A percentile compares a stretch with the other conserved stretches of the same genome.
Conservation (phyloP, 805 yeast species). For the Maudiozyma serrabonitensis region DNA sequence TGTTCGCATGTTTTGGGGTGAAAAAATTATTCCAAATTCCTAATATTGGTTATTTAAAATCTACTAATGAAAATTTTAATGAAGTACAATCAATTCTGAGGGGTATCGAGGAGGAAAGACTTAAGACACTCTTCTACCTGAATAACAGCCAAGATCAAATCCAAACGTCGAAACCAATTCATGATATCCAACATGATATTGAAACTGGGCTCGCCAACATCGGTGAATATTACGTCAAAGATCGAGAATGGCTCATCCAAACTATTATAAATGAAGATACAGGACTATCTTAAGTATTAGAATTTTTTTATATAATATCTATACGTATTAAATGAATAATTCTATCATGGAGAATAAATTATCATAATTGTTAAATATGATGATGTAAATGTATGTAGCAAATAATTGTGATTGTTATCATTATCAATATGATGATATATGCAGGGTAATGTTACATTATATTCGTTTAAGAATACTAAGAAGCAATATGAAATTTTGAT, state of each 20-base stretch:
- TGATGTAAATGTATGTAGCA: not conserved
- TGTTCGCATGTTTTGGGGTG: slow-evolving; percentile 19
- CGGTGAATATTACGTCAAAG: slow-evolving; percentile 12
- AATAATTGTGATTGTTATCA: not conserved
- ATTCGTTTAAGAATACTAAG: not conserved
- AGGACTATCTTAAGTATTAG: slow-evolving; percentile 3
- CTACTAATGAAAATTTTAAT: not conserved
- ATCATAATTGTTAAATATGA: not conserved
- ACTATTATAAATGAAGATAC: slow-evolving; percentile 22
- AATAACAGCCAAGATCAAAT: slow-evolving; percentile 5
- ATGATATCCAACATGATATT: slow-evolving; percentile 3
- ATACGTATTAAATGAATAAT: not conserved
- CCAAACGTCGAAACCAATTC: slow-evolving; percentile 4
- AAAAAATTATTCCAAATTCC: slow-evolving; percentile 6
- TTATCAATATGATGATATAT: not conserved
- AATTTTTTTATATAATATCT: not conserved
- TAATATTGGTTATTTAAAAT: not conserved
- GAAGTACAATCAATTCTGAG: not conserved
- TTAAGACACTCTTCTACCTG: slow-evolving; percentile 13
- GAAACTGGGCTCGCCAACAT: not conserved
- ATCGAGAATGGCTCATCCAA: slow-evolving; percentile 29
- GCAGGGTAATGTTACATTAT: not conserved
- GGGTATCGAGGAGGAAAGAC: not conserved
- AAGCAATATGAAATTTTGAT: slow-evolving; percentile 1
- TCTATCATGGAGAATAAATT: not conserved